phyloP scores from a whole-genome alignment of 768 basidiomycete genomes.

The Imleria badia region DNA sequence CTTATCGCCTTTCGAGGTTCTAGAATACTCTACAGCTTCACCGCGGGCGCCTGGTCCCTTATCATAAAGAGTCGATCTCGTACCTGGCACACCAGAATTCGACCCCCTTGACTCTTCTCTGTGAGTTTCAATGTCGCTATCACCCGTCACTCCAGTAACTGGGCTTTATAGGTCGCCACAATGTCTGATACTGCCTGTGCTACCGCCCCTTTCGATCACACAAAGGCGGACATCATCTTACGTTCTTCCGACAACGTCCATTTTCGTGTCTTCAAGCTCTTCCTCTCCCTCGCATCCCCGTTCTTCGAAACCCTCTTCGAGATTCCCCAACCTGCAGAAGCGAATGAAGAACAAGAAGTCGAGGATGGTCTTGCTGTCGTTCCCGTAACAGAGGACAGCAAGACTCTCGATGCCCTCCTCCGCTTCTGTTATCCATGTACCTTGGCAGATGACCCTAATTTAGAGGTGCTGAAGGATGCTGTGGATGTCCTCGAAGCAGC shows the following conservation, averaged over 20 bases:
- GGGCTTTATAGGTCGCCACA: background rate
- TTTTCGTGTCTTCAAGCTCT: slow-evolving; percentile 30
- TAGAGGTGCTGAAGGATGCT: slow-evolving; percentile 11
- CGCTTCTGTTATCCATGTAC: slow-evolving; percentile 26
- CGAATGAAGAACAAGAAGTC: slow-evolving; percentile 5
- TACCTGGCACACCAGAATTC: background rate
- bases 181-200: slow-evolving; percentile 3
- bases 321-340: slow-evolving; percentile 25
- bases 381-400: slow-evolving; percentile 19
- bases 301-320: slow-evolving; percentile 34
- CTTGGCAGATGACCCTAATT: slow-evolving; percentile 12
- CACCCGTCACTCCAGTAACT: background rate
- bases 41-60: background rate
- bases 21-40: background rate
- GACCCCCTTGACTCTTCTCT: background rate
- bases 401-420: slow-evolving; percentile 21
- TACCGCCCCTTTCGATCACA: slow-evolving; percentile 18
- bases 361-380: slow-evolving; percentile 17
- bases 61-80: background rate
- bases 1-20: background rate
- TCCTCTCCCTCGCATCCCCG: slow-evolving; percentile 33
- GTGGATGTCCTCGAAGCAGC: slow-evolving; percentile 17
- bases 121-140: background rate
- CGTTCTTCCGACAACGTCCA: slow-evolving; percentile 28
- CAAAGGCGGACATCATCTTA: slow-evolving; percentile 22